Base-by-base conservation (phyloP, 495 filamentous ascomycete species). In the Aspergillus heteromorphus region DNA sequence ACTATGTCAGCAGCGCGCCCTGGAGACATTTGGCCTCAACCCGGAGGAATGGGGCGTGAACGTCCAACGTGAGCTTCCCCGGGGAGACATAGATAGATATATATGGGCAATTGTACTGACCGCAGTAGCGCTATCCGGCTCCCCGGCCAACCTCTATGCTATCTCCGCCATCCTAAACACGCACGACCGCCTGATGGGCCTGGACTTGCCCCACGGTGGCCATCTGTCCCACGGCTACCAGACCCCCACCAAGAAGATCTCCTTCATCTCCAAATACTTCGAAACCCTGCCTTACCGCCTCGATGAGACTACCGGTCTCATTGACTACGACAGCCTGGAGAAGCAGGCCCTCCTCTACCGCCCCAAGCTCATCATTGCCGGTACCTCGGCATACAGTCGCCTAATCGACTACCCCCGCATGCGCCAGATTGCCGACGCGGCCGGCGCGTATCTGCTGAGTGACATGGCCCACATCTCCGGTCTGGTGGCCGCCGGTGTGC, bases 401-500 rank as follows among this genome's bases (percentile, higher is more conserved):
- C 80, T 92, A 49, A 91, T 97, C 64, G 92, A 98, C 71, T 98
- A 97, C 67, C 76, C 82, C 43, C 85, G 84, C 50, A 92, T 98
- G 82, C 87, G 88, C 56, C 77, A 84, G 41, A 96, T 96, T 50
- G 84, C 87, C 58, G 87, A 95, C 59, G 91, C 92, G 62, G 82
- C 90, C n/a, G 89, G 88, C 56, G 89, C 91, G 58, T 98, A 97
- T 74, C 79, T 98, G 16, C 72, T 97, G 55, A 84, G 88, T 53
- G 93, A 98, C 65, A 97, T 98, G 85, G 93, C 93, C n/a, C 93
- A 98, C 62, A 95, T 98, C 58, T 96, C 91, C 18, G 93, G 93
- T 53, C 77, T 97, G 40, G 84, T 98, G 31, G 95, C 93, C 13
- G 95, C 89, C 42, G 87, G 86, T 59, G 95, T 96, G 29, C 81